Base-by-base conservation (phyloP, 2,329 filamentous ascomycete species). In the Nemania diffusa region DNA sequence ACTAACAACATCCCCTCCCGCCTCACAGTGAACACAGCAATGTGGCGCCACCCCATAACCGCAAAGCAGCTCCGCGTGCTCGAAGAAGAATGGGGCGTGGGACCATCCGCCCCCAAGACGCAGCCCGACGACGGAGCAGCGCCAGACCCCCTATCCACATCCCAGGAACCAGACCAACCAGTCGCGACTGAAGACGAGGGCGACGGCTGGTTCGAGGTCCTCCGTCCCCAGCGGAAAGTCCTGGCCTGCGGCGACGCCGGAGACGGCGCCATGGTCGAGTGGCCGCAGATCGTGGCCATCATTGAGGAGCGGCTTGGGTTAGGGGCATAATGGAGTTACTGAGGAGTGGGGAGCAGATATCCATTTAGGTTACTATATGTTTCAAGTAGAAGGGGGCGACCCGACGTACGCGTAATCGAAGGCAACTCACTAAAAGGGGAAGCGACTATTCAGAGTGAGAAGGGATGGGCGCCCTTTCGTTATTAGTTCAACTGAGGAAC, bases 11-110 rank as follows among this genome's bases (percentile, higher is more conserved):
- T 6, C 27, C 48, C 13, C 17, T 13, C n/a, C 48, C 13, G 17
- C 42, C 66, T 46, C 2, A 90, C 91, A 32, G 97, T 97, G 93
- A 97, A 97, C 78, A 93, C 89, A 26, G 89, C 90, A 3, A 97
- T 97, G 94, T 97, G 92, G 91, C 83, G 85, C 62, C 93, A 97
- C 77, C 94, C 94, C 1, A 82, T 97, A 52, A 97, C 94, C 0
- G 84, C 81, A 57, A 88, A 87, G 69, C 93, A 97, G 70, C 80
- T 97, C 42, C 81, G 81, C 46, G 82, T 91, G 0, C 81, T 97
- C 53, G 85, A 90, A 69, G 86, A 91, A 55, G 91, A 94, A 65
- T 97, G 94, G 93, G 90, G 90, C 5, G 78, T 85, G 15, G 62
- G 20, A 73, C 13, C 57, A 6, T 11, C 42, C 51, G 40, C 42